These are phyloP conservation scores for Crinitomyces ghanaensis DNA, from an alignment of 805 yeast genomes.

Conservation along the genomic window DNA sequence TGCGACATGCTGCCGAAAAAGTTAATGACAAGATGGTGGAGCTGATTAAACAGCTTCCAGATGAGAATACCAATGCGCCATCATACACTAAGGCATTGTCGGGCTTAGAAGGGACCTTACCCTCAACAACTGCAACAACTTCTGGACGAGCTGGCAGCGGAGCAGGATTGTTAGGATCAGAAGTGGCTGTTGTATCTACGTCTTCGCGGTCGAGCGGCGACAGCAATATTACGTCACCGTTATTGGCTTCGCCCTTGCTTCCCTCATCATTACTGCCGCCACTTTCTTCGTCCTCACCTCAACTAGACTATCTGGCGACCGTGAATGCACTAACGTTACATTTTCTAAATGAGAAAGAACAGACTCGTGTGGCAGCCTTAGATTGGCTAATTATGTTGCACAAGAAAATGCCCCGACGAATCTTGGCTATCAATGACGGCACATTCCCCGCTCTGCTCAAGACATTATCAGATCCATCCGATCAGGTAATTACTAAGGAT, in stretches of 20 bases:
- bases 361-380: conserved; percentile 69
- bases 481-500: conserved; percentile 65
- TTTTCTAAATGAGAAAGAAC: conserved; percentile 62
- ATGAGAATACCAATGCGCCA: conserved; percentile 12
- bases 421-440: conserved; percentile 38
- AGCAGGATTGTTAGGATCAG: no score
- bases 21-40: conserved; percentile 49
- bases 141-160: neutral
- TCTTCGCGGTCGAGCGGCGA: no score
- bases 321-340: conserved; percentile 64
- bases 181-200: no score
- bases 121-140: no score
- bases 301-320: conserved; percentile 44
- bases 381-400: conserved; percentile 87
- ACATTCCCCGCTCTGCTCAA: conserved; percentile 68
- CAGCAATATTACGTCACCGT: no score
- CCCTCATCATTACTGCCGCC: no score
- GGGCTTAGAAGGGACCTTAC: no score
- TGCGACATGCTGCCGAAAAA: conserved; percentile 42
- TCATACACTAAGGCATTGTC: neutral
- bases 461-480: conserved; percentile 63
- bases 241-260: no score
- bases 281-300: conserved; percentile 1
- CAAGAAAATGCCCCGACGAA: conserved; percentile 48
- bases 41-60: conserved; percentile 36